Conservation (phyloP, 1,284 basidiomycete genomes). For the Phlebopus sp. region DNA sequence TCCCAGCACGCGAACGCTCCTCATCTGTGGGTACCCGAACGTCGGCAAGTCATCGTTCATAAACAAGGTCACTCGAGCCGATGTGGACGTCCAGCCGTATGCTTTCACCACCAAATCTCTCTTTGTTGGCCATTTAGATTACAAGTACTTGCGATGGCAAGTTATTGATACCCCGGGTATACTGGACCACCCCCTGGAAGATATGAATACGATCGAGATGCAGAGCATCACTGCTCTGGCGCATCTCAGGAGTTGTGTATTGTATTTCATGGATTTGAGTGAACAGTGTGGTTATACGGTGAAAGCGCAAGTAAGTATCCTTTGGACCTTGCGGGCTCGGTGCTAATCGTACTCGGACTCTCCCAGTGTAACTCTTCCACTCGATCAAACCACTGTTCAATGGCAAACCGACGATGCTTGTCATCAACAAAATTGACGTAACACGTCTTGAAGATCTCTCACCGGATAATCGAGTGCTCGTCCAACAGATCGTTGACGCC, state of each 20-base stretch:
- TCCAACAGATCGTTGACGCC: slow-evolving; percentile 80
- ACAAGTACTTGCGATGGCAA: slow-evolving; percentile 97
- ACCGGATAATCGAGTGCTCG: slow-evolving; percentile 69
- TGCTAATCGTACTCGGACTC: neutral
- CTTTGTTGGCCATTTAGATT: slow-evolving; percentile 95
- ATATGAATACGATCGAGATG: slow-evolving; percentile 99
- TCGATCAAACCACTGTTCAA: slow-evolving; percentile 95
- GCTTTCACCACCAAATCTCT: slow-evolving; percentile 97
- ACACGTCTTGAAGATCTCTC: slow-evolving; percentile 79
- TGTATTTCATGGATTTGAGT: slow-evolving; percentile 97
- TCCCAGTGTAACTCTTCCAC: slow-evolving; percentile 89
- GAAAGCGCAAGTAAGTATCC: slow-evolving; percentile 76
- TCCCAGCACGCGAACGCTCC: slow-evolving; percentile 92
- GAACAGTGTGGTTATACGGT: slow-evolving; percentile 96
- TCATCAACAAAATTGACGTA: slow-evolving; percentile 96
- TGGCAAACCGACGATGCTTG: slow-evolving; percentile 88
- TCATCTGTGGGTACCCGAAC: slow-evolving; percentile 96
- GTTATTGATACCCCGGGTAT: slow-evolving; percentile 96
- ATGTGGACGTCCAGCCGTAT: slow-evolving; percentile 97
- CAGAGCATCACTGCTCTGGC: slow-evolving; percentile 96
- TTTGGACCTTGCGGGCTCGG: slow-evolving; percentile 2
- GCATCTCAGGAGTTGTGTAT: slow-evolving; percentile 85
- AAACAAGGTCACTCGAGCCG: slow-evolving; percentile 96
- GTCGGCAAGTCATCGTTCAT: slow-evolving; percentile 98
- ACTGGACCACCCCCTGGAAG: slow-evolving; percentile 90